phyloP scores from a whole-genome alignment of 164 flowering plant genomes.

The Tinospora cordifolia region DNA sequence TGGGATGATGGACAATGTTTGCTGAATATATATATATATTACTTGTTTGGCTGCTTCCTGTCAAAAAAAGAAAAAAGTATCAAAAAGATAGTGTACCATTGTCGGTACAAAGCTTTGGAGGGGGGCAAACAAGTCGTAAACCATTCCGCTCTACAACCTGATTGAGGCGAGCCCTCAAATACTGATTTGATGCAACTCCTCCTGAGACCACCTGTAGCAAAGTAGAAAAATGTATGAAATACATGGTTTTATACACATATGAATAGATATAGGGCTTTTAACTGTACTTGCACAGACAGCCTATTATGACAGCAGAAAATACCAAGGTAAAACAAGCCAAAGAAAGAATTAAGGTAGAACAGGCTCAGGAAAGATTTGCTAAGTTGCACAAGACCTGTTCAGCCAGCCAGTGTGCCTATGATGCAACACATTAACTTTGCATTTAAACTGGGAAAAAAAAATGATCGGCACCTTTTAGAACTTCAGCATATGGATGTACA shows the following conservation, averaged over 20 bases:
- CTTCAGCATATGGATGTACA: background rate
- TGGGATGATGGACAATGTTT: too few species aligned
- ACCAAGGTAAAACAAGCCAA: background rate
- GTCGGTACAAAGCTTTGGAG: conserved; percentile 93
- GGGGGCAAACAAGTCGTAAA: conserved; percentile 84
- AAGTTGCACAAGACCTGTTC: background rate
- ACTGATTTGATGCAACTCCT: conserved; percentile 92
- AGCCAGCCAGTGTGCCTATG: background rate
- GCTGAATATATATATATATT: too few species aligned
- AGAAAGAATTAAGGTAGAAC: background rate
- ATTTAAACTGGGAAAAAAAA: background rate
- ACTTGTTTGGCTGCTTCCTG: too few species aligned
- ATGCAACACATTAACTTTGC: background rate
- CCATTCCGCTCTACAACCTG: conserved; percentile 45
- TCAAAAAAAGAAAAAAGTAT: too few species aligned
- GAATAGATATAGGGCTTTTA: background rate
- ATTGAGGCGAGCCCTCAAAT: conserved; percentile 71
- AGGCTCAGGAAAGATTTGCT: background rate
- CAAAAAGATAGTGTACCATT: conserved; percentile 45
- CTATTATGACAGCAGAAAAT: background rate
- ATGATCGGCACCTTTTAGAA: background rate
- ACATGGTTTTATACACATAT: background rate
- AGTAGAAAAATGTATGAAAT: background rate
- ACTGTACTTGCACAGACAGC: background rate
- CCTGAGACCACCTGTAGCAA: conserved; percentile 77